A percentile compares a stretch with the other conserved stretches of the same genome.
Conservation (phyloP, 2,329 filamentous ascomycete genomes). For the Lachnellula suecica region DNA sequence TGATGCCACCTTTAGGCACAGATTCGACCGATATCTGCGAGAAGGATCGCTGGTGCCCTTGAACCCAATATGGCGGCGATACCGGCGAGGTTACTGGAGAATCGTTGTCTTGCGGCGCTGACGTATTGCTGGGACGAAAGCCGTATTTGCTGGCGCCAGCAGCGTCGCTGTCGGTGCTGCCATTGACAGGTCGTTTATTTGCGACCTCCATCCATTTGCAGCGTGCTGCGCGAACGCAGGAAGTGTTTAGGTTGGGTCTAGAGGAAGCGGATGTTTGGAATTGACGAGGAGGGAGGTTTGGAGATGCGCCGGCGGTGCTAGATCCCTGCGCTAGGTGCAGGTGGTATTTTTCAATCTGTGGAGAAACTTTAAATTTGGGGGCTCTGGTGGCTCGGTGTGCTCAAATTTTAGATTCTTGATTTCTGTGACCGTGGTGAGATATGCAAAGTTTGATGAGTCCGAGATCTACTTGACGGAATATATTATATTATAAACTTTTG, state of each 20-base stretch:
- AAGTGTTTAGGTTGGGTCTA: background rate
- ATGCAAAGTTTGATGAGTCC: too few species aligned
- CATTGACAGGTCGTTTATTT: constrained; percentile 15
- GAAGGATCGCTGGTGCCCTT: constrained; percentile 30
- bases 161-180: constrained; percentile 8
- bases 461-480: too few species aligned
- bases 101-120: constrained; percentile 11
- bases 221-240: constrained; percentile 14
- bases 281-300: constrained; percentile 7
- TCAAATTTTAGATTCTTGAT: too few species aligned
- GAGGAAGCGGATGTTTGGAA: constrained; percentile 11
- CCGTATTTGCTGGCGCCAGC: constrained; percentile 5
- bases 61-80: constrained; percentile 42
- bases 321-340: too few species aligned
- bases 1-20: constrained; percentile 55
- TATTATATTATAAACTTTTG: too few species aligned
- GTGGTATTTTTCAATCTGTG: too few species aligned
- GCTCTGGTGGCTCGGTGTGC: too few species aligned
- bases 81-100: constrained; percentile 25
- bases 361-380: too few species aligned
- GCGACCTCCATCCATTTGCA: constrained; percentile 31
- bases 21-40: constrained; percentile 48
- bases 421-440: too few species aligned
- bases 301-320: background rate
- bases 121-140: background rate